phyloP scores from a whole-genome alignment of 371 early-diverging fungal genomes.

The Zopfochytrium polystomum region DNA sequence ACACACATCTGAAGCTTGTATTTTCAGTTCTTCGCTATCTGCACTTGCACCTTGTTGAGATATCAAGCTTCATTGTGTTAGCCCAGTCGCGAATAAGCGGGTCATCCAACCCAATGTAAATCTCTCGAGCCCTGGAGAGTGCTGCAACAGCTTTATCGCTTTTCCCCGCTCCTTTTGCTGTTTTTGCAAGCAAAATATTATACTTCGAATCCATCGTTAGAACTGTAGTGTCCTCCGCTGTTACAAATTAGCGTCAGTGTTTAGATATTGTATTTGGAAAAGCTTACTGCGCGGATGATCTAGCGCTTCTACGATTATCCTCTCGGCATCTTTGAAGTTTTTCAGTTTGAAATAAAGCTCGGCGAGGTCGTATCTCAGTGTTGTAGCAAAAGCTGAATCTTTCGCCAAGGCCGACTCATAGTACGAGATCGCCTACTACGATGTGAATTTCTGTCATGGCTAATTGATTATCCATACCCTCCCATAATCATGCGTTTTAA shows the following conservation, averaged over 20 bases:
- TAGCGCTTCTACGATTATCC: slow-evolving; percentile 33
- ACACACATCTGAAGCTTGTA: slow-evolving; percentile 27
- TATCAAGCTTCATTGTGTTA: too few relatives aligned
- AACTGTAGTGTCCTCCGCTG: slow-evolving; percentile 26
- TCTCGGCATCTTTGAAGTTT: slow-evolving; percentile 40
- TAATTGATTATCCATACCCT: slow-evolving; percentile 16
- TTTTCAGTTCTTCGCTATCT: slow-evolving; percentile 17
- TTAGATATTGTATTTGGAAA: background rate
- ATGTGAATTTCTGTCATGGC: background rate
- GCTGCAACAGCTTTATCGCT: slow-evolving; percentile 24
- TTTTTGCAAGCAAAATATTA: slow-evolving; percentile 30
- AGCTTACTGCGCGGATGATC: slow-evolving; percentile 26
- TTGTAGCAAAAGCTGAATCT: slow-evolving; percentile 22
- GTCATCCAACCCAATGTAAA: slow-evolving; percentile 34
- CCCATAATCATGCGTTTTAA: slow-evolving; percentile 46
- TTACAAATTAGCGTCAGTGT: background rate
- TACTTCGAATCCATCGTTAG: slow-evolving; percentile 29
- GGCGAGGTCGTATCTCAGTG: slow-evolving; percentile 40
- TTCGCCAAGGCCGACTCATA: slow-evolving; percentile 43
- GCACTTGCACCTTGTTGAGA: too few relatives aligned
- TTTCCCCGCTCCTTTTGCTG: slow-evolving; percentile 3
- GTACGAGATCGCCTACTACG: slow-evolving; percentile 39
- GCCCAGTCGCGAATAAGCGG: too few relatives aligned
- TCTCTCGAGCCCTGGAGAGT: slow-evolving; percentile 30
- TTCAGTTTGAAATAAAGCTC: slow-evolving; percentile 42